phyloP scores from a whole-genome alignment of 2,329 filamentous ascomycete species.

The Phyllosticta paracitricarpa region DNA sequence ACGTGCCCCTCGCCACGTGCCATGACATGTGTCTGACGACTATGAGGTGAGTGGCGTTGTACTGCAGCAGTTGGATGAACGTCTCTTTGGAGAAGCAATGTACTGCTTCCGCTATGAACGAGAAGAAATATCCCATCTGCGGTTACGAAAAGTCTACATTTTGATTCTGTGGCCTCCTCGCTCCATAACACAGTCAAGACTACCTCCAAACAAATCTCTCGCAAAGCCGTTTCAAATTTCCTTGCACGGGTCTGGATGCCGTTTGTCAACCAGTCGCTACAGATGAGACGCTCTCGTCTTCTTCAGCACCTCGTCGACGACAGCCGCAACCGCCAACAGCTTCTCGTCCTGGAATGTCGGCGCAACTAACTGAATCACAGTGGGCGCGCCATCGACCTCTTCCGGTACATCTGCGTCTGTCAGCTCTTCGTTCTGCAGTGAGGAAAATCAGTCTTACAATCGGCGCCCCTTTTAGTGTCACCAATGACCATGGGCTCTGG shows the following conservation, averaged over 20 bases:
- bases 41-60: neutral
- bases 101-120: no score
- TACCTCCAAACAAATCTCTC: no score
- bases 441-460: constrained; percentile 19
- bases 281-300: neutral
- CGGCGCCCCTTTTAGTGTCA: constrained; percentile 24
- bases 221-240: neutral
- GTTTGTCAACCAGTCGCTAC: neutral
- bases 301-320: constrained; percentile 19
- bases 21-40: neutral
- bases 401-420: neutral
- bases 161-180: no score
- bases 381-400: constrained; percentile 24
- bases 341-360: constrained; percentile 41
- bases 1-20: neutral
- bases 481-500: constrained; percentile 18
- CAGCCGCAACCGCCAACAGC: constrained; percentile 25
- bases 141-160: no score
- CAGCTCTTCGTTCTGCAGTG: neutral
- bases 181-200: no score
- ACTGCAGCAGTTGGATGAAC: neutral
- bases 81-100: neutral
- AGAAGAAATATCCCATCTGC: no score
- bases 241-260: neutral
- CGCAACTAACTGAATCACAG: constrained; percentile 39